These are phyloP conservation scores for Wickerhamomyces alni DNA, from an alignment of 805 yeast species.

Conservation along the genomic window DNA sequence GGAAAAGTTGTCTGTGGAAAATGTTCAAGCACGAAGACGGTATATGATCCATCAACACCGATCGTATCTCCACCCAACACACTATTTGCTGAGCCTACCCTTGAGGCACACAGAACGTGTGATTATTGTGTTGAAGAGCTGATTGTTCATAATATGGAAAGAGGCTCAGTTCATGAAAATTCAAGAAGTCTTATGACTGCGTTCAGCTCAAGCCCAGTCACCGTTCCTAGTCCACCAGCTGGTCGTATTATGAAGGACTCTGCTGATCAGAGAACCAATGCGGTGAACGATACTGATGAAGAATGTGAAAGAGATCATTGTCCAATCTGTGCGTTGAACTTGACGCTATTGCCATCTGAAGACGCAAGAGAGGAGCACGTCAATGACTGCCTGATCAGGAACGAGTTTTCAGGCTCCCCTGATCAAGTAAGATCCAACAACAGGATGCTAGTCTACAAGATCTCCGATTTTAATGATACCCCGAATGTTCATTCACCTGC, in stretches of 20 bases:
- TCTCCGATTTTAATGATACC: slow-evolving; percentile 16
- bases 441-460: slow-evolving; percentile 76
- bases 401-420: slow-evolving; percentile 61
- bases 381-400: slow-evolving; percentile 53
- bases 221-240: slow-evolving; percentile 7
- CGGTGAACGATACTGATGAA: slow-evolving; percentile 12
- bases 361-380: slow-evolving; percentile 57
- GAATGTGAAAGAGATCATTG: slow-evolving; percentile 32
- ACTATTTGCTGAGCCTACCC: slow-evolving; percentile 39
- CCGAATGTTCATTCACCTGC: slow-evolving; percentile 3
- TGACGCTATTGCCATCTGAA: slow-evolving; percentile 11
- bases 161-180: background rate
- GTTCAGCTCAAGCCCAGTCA: slow-evolving; percentile 6
- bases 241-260: slow-evolving; percentile 3
- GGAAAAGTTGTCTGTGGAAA: slow-evolving; percentile 72
- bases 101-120: slow-evolving; percentile 66
- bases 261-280: slow-evolving; percentile 5
- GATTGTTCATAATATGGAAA: slow-evolving; percentile 9
- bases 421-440: slow-evolving; percentile 53
- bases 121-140: slow-evolving; percentile 65
- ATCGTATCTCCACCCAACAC: slow-evolving; percentile 51
- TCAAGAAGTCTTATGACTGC: no score
- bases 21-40: slow-evolving; percentile 51
- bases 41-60: slow-evolving; percentile 53
- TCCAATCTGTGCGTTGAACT: slow-evolving; percentile 30